phyloP scores from a whole-genome alignment of 306 rosid species.

The Lathyrus sativus region DNA sequence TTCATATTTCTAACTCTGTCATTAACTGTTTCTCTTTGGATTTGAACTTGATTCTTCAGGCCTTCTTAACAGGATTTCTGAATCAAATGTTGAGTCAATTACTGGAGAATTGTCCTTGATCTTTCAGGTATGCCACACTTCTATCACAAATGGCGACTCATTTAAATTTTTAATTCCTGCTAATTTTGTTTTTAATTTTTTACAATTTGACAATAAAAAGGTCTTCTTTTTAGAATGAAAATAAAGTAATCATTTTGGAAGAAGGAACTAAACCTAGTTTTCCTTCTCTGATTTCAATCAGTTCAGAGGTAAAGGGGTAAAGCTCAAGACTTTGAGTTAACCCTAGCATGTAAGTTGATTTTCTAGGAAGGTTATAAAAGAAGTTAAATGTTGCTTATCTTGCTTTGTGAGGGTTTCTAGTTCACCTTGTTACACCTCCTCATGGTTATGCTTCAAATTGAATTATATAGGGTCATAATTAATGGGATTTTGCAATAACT shows the following conservation, averaged over 20 bases:
- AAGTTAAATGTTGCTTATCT: background rate
- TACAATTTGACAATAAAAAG: background rate
- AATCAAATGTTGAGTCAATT: slow-evolving; percentile 72
- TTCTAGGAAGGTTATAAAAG: background rate
- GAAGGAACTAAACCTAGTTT: slow-evolving; percentile 20
- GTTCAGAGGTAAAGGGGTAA: slow-evolving; percentile 13
- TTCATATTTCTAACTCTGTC: slow-evolving; percentile 8
- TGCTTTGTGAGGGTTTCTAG: slow-evolving; percentile 3
- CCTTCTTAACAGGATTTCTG: slow-evolving; percentile 69
- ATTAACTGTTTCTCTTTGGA: slow-evolving; percentile 17
- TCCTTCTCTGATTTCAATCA: slow-evolving; percentile 17
- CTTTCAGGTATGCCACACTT: slow-evolving; percentile 46
- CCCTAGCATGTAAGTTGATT: slow-evolving; percentile 4
- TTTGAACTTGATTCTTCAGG: slow-evolving; percentile 50
- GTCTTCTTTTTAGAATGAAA: slow-evolving; percentile 2
- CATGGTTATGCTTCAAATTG: slow-evolving; percentile 10
- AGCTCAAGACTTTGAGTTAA: slow-evolving; percentile 19
- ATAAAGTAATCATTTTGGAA: slow-evolving; percentile 6
- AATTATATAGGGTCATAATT: slow-evolving; percentile 8
- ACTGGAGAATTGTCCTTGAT: slow-evolving; percentile 65
- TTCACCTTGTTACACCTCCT: background rate
- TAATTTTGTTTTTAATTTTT: background rate
- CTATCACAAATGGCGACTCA: slow-evolving; percentile 12
- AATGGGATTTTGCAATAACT: slow-evolving; percentile 22
- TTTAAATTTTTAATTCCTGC: background rate